These are phyloP conservation scores for Benincasa hispida DNA, from an alignment of 306 rosid species.

Conservation along the genomic window DNA sequence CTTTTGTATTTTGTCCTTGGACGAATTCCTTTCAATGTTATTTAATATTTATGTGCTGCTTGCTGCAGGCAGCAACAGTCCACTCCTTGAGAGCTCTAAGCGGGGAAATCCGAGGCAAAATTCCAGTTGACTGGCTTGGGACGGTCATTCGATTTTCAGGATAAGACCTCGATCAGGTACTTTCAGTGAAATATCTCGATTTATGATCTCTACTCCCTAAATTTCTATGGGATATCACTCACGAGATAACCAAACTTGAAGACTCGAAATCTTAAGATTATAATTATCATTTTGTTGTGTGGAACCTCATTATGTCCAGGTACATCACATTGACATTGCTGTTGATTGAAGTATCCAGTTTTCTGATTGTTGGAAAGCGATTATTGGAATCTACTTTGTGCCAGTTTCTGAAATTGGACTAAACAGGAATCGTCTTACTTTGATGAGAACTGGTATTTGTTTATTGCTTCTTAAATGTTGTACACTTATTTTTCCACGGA, in stretches of 20 bases:
- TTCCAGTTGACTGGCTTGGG: conserved; percentile 87
- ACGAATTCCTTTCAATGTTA: background rate
- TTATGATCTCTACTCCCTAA: background rate
- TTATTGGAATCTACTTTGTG: background rate
- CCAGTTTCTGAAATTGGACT: background rate
- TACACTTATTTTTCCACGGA: background rate
- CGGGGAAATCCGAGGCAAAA: conserved; percentile 48
- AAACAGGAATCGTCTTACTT: background rate
- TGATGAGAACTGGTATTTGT: background rate
- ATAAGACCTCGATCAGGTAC: conserved; percentile 11
- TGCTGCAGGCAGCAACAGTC: conserved; percentile 71
- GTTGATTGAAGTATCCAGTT: background rate
- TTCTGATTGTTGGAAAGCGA: background rate
- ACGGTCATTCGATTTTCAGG: conserved; percentile 44
- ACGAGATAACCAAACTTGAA: background rate
- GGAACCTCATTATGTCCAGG: background rate
- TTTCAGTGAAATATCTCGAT: background rate
- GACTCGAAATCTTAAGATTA: background rate
- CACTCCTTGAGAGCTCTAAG: conserved; percentile 60
- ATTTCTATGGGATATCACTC: background rate
- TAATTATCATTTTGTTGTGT: background rate
- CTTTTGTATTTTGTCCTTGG: background rate
- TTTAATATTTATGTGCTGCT: conserved; percentile 3
- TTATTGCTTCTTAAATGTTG: background rate
- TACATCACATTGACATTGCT: background rate